These are phyloP conservation scores for Cantharellus anzutake DNA, from an alignment of 768 basidiomycete species.

Conservation along the genomic window DNA sequence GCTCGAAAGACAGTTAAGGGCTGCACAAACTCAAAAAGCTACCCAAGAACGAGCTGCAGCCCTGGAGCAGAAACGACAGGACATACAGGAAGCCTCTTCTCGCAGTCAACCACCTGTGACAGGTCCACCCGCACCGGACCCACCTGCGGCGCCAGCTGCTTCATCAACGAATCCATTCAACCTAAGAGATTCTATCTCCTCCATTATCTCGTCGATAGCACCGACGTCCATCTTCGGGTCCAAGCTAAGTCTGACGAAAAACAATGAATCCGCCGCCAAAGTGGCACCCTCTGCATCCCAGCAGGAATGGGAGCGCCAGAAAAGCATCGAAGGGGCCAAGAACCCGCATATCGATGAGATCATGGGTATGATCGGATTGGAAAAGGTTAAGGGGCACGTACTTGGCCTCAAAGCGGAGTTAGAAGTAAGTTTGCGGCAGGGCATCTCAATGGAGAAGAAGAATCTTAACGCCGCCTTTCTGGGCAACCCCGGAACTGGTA, in stretches of 20 bases:
- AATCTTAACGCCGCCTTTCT: constrained; percentile 42
- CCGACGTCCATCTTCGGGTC: no score
- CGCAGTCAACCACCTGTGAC: background rate
- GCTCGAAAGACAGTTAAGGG: constrained; percentile 27
- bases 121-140: background rate
- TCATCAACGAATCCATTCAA: background rate
- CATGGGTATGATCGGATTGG: constrained; percentile 54
- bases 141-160: background rate
- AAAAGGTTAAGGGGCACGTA: constrained; percentile 40
- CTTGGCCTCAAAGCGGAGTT: constrained; percentile 39
- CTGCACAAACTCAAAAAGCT: constrained; percentile 19
- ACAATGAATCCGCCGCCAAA: no score
- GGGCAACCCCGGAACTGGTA: constrained; percentile 62
- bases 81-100: background rate
- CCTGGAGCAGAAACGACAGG: constrained; percentile 1
- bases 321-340: constrained; percentile 30
- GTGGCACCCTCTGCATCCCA: background rate
- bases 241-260: background rate
- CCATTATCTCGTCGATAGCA: background rate
- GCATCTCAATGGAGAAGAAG: constrained; percentile 30
- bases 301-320: constrained; percentile 38
- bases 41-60: constrained; percentile 21
- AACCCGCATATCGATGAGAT: constrained; percentile 40
- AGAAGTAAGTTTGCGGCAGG: constrained; percentile 27
- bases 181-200: background rate